Evolutionary conservation across 75 land plant genomes (phyloP).

Genomic region (Selaginella tamariscina): DNA sequence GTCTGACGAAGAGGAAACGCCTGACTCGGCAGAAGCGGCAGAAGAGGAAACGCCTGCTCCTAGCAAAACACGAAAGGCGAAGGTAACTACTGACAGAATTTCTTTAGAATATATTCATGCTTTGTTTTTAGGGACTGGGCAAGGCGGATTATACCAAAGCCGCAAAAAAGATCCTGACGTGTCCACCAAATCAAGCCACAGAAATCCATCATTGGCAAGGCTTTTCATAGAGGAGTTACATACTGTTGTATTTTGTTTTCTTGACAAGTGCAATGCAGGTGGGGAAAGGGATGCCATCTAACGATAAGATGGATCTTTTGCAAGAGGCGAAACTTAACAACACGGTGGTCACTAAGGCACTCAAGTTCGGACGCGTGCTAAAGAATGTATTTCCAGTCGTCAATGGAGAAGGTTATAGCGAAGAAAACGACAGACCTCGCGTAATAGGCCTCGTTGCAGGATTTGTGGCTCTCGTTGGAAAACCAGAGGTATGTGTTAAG

Average conservation of each 20-base stretch:
- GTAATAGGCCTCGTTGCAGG: too few relatives aligned
- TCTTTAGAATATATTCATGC: not conserved
- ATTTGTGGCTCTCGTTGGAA: too few relatives aligned
- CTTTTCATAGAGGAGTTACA: not conserved
- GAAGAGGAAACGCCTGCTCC: not conserved
- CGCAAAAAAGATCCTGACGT: not conserved
- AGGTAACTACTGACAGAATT: not conserved
- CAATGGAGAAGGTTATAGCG: not conserved
- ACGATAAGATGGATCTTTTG: not conserved
- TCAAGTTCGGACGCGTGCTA: not conserved
- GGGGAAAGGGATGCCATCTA: not conserved
- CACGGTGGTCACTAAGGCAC: not conserved
- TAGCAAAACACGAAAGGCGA: constrained; percentile 3
- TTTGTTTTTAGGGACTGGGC: not conserved
- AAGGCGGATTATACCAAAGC: not conserved
- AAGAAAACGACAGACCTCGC: constrained; percentile 1
- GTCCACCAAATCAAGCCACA: constrained; percentile 1
- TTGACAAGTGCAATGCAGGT: constrained; percentile 1
- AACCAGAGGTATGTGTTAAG: not conserved
- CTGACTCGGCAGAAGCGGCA: not conserved
- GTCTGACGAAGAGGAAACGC: constrained; percentile 1
- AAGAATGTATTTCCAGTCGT: not conserved
- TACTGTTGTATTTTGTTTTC: not conserved
- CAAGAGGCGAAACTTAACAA: not conserved
- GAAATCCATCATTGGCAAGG: not conserved